phyloP scores from a whole-genome alignment of 805 yeast genomes.

The Isabelozyma gotoi region DNA sequence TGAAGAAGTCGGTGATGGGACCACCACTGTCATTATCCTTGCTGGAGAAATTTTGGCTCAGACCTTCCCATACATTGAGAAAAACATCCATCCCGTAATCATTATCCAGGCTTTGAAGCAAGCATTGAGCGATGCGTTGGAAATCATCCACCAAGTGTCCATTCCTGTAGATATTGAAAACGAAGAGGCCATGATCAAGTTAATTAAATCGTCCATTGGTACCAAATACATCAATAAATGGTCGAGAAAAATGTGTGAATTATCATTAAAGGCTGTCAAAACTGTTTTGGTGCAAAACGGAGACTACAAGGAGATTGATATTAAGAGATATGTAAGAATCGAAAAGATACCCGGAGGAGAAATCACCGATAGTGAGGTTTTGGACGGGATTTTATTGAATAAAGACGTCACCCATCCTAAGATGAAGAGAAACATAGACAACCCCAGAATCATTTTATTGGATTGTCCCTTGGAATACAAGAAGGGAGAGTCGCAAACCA shows the following conservation, averaged over 20 bases:
- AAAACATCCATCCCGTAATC: constrained; percentile 94
- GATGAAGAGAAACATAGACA: constrained; percentile 86
- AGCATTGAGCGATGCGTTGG: constrained; percentile 88
- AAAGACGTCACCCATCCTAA: constrained; percentile 99
- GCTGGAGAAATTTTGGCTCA: constrained; percentile 98
- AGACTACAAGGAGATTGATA: constrained; percentile 80
- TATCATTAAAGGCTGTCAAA: constrained; percentile 85
- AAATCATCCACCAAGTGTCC: constrained; percentile 79
- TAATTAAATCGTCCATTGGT: constrained; percentile 90
- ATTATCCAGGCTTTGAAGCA: constrained; percentile 91
- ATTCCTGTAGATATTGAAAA: constrained; percentile 79
- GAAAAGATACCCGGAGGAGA: constrained; percentile 99
- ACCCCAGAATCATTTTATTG: constrained; percentile 83
- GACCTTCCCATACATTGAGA: constrained; percentile 90
- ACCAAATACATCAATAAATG: constrained; percentile 91
- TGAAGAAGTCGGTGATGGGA: constrained; percentile 98
- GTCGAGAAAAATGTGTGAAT: constrained; percentile 86
- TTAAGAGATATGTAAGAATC: constrained; percentile 87
- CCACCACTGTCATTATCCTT: constrained; percentile 93
- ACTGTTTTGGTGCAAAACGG: constrained; percentile 67
- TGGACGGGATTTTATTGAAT: constrained; percentile 90
- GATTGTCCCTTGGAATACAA: constrained; percentile 98
- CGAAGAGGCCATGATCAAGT: constrained; percentile 81
- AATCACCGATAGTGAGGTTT: constrained; percentile 80
- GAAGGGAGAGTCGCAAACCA: constrained; percentile 98